Evolutionary conservation across 352 stramenopile genomes (phyloP).

Genomic region (Saprolegnia diclina): DNA sequence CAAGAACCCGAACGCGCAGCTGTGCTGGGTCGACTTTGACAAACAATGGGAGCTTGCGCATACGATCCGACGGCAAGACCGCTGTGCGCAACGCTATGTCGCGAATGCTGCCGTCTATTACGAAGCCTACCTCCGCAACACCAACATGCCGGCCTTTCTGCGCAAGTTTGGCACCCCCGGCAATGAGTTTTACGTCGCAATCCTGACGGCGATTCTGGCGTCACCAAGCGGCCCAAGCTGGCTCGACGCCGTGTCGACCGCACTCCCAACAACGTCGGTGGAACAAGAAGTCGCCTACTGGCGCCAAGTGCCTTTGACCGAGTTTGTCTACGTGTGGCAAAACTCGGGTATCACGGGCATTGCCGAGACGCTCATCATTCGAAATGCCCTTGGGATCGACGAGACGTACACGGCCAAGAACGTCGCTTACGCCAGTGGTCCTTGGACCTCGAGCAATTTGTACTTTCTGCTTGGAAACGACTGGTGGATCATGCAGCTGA

Average conservation of each 20-base stretch:
- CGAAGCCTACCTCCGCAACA: conserved; percentile 17
- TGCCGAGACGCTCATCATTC: not conserved
- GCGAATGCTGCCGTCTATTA: conserved; percentile 13
- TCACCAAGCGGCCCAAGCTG: not conserved
- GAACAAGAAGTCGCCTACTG: not conserved
- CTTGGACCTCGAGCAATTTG: not conserved
- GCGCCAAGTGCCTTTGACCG: not conserved
- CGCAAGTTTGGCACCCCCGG: not conserved
- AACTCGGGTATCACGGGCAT: not conserved
- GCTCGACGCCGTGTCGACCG: not conserved
- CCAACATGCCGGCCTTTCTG: not conserved
- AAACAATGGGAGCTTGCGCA: conserved; percentile 11
- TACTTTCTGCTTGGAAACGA: not conserved
- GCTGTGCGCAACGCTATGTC: not conserved
- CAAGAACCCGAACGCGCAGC: not conserved
- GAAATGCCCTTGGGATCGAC: not conserved
- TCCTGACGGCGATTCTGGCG: not conserved
- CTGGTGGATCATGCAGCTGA: not conserved
- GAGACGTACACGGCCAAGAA: conserved; percentile 1
- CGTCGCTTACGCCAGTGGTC: not conserved
- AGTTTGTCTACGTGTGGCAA: conserved; percentile 1
- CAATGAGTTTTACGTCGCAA: not conserved
- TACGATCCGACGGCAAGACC: not conserved
- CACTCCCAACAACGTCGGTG: not conserved
- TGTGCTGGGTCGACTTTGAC: conserved; percentile 18